Evolutionary conservation across 164 flowering plant genomes (phyloP), one percentile per base, ranked within the genome.

Genomic region (Saururus chinensis): DNA sequence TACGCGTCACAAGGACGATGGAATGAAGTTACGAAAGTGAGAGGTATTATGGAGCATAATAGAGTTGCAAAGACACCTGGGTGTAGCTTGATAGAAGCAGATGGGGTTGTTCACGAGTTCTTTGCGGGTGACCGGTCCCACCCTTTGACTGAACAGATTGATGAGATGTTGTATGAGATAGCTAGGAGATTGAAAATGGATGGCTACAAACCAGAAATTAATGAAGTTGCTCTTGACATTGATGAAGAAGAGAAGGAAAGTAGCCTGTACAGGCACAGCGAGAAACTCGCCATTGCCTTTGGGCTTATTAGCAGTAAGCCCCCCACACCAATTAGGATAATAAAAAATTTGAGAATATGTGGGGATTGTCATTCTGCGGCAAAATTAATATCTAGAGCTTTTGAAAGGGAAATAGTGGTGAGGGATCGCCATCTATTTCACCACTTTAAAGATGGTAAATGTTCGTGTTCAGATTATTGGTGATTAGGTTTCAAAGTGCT

Each of bases 271-370:
- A 68, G 73, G 52, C 81, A 77, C 37, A 77, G 78, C 41, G 80
- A 77, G 65, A 77, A 74, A 70, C 68, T 74, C 12, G 81, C 81
- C 14, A 77, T 77, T 57, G 78, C 81, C 25, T 77, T 74, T 64
- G 78, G 81, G 54, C 73, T 77, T n/a, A 67, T 77, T 14, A 69
- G 65, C 57, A 72, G 53, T 9, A 64, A 22, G 22, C 69, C 74
- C 1, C 73, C 76, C 16, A 63, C 42, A 51, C 66, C 66, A 12
- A 64, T 64, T n/a, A 57, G 66, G 56, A 54, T 64, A 37, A 21
- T 54, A 52, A 64, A 64, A 51, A 64, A 64, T 35, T 51, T 64
- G 19, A 40, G 66, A 56, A 55, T 64, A 55, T 64, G 66, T 23
- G 13, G 51, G 14, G 66, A 64, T 64, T 64, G 66, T 19, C 66